Conservation (phyloP, 345 rosid genomes). For the Gossypium bickii region DNA sequence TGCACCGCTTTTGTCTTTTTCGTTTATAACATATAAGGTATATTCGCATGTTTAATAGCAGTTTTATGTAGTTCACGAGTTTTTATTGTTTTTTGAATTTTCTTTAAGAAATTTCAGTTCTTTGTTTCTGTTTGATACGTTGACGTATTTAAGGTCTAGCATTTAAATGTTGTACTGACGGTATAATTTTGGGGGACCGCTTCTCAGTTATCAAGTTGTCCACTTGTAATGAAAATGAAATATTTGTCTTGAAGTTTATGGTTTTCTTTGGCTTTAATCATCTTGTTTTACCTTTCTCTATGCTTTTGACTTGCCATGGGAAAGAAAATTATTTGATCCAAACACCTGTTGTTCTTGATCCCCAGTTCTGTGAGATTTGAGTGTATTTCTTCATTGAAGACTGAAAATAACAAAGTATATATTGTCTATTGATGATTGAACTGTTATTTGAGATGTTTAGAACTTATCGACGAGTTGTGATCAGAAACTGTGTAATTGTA, state of each 20-base stretch:
- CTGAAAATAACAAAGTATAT: neutral
- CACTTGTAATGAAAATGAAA: constrained; percentile 9
- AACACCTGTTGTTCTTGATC: neutral
- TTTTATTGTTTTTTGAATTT: neutral
- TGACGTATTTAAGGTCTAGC: neutral
- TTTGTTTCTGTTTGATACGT: neutral
- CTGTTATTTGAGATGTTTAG: neutral
- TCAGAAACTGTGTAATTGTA: neutral
- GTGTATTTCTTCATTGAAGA: neutral
- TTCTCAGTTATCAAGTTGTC: neutral
- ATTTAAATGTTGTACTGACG: neutral
- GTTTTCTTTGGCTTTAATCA: neutral
- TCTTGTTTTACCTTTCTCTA: neutral
- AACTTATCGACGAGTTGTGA: neutral
- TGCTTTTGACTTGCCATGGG: neutral
- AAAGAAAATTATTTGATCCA: neutral
- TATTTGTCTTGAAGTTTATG: neutral
- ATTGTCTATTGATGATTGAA: neutral
- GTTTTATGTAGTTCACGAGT: neutral
- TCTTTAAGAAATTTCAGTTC: neutral
- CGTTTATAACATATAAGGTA: neutral
- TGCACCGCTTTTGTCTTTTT: neutral
- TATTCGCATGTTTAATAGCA: neutral
- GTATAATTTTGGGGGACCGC: constrained; percentile 4
- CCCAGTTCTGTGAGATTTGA: neutral